Conservation (phyloP, 768 basidiomycete species). For the Daedaleopsis nitida region DNA sequence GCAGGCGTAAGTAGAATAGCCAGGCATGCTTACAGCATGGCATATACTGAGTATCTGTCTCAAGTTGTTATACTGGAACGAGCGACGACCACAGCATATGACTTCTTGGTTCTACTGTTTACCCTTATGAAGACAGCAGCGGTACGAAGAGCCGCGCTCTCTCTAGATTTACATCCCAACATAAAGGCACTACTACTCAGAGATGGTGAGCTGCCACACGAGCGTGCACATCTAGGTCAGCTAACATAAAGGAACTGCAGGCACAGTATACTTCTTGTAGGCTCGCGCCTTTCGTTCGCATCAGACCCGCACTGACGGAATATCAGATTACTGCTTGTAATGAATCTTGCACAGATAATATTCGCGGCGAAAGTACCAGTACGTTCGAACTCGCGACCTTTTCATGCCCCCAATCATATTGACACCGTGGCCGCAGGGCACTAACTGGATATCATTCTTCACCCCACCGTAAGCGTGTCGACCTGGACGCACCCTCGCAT, state of each 20-base stretch:
- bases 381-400: background rate
- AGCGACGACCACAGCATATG: slow-evolving; percentile 12
- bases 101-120: slow-evolving; percentile 16
- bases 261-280: slow-evolving; percentile 9
- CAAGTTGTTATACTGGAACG: slow-evolving; percentile 19
- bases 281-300: background rate
- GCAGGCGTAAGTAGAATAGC: background rate
- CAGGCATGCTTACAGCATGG: background rate
- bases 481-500: too few relatives aligned
- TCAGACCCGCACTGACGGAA: too few relatives aligned
- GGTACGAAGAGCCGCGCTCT: background rate
- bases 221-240: background rate
- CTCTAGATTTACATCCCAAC: background rate
- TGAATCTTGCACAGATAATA: slow-evolving; percentile 23
- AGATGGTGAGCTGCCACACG: slow-evolving; percentile 11
- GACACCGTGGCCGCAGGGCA: slow-evolving; percentile 6
- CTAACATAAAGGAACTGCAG: background rate
- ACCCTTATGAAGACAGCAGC: slow-evolving; percentile 15
- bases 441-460: slow-evolving; percentile 20
- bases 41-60: background rate
- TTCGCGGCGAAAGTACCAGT: slow-evolving; percentile 15
- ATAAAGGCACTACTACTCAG: slow-evolving; percentile 14
- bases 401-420: too few relatives aligned
- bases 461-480: slow-evolving; percentile 16
- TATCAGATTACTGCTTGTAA: slow-evolving; percentile 13